A percentile compares a stretch with the other conserved stretches of the same genome.
Conservation (phyloP, 208 protist species). For the Wallacemonas collosoma region DNA sequence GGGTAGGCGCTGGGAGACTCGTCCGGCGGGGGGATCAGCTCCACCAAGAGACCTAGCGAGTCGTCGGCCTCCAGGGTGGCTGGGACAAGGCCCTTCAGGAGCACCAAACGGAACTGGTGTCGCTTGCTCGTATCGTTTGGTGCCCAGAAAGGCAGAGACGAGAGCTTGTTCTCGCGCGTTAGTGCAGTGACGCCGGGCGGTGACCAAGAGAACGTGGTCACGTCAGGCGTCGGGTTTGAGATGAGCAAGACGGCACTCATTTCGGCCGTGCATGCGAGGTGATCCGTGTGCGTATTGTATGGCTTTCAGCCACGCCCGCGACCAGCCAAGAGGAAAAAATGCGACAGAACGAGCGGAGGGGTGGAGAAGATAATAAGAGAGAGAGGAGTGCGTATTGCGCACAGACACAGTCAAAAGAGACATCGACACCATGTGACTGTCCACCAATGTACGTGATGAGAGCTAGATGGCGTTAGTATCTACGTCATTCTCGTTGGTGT, state of each 20-base stretch:
- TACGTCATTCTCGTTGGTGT: too few species aligned
- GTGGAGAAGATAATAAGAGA: too few species aligned
- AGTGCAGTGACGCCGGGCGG: conserved; percentile 45
- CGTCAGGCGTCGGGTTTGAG: conserved; percentile 49
- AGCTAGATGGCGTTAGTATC: too few species aligned
- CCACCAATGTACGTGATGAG: too few species aligned
- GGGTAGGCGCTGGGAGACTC: conserved; percentile 34
- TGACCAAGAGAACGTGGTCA: conserved; percentile 55
- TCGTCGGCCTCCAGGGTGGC: conserved; percentile 29
- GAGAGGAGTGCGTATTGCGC: too few species aligned
- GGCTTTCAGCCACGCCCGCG: too few species aligned
- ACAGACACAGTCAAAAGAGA: too few species aligned
- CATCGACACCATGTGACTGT: too few species aligned
- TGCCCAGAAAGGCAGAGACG: conserved; percentile 79
- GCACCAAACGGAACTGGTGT: conserved; percentile 73
- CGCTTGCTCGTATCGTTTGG: conserved; percentile 50
- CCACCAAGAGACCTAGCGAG: conserved; percentile 58
- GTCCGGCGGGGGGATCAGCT: conserved; percentile 65
- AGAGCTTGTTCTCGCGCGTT: conserved; percentile 76
- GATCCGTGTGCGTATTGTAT: too few species aligned
- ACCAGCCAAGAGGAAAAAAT: too few species aligned
- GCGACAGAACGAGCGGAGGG: too few species aligned
- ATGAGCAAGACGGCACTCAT: conserved; percentile 58
- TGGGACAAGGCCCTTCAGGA: conserved; percentile 62
- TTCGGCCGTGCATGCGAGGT: not conserved